phyloP scores from a whole-genome alignment of 768 basidiomycete species.

The Pleurotus platypus region DNA sequence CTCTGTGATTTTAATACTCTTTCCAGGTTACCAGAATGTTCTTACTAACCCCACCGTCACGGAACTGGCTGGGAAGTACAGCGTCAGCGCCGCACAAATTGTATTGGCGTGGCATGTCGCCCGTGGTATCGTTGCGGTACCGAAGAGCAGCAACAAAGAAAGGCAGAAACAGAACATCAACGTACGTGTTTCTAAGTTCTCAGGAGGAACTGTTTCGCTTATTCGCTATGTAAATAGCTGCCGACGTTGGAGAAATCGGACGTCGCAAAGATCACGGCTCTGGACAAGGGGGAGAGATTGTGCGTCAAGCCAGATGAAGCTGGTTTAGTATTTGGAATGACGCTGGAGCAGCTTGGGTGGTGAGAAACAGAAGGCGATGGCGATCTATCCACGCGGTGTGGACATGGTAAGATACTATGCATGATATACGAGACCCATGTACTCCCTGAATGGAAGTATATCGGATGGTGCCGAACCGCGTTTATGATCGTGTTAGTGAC shows the following conservation, averaged over 20 bases:
- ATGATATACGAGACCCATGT: too few species aligned
- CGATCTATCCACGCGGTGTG: too few species aligned
- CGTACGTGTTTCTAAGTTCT: conserved; percentile 20
- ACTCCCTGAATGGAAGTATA: too few species aligned
- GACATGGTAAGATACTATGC: too few species aligned
- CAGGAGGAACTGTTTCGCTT: too few species aligned
- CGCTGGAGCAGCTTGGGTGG: conserved; percentile 37
- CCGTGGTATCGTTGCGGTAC: conserved; percentile 38
- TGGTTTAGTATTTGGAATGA: conserved; percentile 33
- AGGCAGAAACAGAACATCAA: conserved; percentile 48
- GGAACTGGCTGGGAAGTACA: conserved; percentile 43
- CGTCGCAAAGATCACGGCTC: conserved; percentile 35
- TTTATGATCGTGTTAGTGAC: too few species aligned
- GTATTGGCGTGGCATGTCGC: conserved; percentile 50
- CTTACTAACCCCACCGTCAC: conserved; percentile 41
- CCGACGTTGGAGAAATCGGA: conserved; percentile 34
- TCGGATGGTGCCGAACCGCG: too few species aligned
- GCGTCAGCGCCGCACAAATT: conserved; percentile 41
- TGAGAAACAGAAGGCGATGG: background rate
- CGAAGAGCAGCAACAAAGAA: conserved; percentile 42
- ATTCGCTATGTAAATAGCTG: conserved; percentile 20
- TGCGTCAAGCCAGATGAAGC: conserved; percentile 34
- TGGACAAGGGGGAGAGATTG: conserved; percentile 38
- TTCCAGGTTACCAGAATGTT: conserved; percentile 36
- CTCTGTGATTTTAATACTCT: background rate